These are phyloP conservation scores for Phialocephala subalpina DNA, from an alignment of 2,329 filamentous ascomycete genomes.

Conservation along the genomic window DNA sequence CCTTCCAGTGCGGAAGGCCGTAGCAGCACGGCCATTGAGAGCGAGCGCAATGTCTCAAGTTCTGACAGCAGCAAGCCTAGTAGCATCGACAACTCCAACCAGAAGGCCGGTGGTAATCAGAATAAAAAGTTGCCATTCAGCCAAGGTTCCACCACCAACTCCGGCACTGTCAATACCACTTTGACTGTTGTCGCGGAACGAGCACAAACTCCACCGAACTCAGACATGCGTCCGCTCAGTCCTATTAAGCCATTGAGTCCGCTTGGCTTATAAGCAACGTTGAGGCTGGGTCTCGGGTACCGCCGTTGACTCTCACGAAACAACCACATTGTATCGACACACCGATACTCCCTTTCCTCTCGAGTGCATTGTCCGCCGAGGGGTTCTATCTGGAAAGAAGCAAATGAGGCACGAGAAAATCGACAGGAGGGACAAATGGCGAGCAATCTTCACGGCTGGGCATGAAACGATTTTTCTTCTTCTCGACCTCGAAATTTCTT, in stretches of 20 bases:
- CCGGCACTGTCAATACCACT: constrained; percentile 43
- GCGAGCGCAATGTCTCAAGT: constrained; percentile 66
- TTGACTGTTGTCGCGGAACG: constrained; percentile 38
- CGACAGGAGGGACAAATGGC: constrained; percentile 6
- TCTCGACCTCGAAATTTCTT: constrained; percentile 7
- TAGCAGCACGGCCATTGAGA: constrained; percentile 44
- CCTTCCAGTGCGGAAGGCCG: constrained; percentile 48
- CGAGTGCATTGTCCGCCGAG: neutral
- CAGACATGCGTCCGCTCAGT: constrained; percentile 57
- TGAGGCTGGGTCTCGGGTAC: neutral
- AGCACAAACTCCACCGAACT: constrained; percentile 31
- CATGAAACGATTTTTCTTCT: constrained; percentile 18
- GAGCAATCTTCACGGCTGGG: constrained; percentile 3
- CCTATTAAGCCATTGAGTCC: constrained; percentile 73
- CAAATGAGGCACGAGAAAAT: constrained; percentile 1
- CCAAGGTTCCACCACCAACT: constrained; percentile 49
- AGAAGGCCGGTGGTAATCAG: constrained; percentile 22
- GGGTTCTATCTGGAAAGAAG: neutral
- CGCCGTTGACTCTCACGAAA: neutral
- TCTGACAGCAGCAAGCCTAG: constrained; percentile 67
- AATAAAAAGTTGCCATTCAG: constrained; percentile 54
- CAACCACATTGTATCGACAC: neutral
- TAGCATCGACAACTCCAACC: constrained; percentile 37
- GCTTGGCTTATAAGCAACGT: constrained; percentile 55
- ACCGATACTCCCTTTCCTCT: neutral